Conservation (phyloP, 306 rosid genomes). For the Dryas drummondii region DNA sequence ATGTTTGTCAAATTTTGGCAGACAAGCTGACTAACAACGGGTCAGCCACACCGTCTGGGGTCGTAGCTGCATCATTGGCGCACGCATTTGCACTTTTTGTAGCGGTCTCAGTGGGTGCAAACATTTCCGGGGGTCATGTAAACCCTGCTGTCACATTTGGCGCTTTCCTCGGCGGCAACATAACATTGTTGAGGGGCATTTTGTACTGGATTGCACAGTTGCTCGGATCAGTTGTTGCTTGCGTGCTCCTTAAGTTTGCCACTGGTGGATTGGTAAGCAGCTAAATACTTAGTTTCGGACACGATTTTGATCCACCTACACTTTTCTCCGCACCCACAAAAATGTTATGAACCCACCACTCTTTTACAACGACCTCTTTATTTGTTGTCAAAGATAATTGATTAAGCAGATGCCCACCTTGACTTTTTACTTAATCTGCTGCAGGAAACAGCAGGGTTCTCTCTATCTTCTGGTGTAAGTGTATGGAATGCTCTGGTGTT, state of each 20-base stretch:
- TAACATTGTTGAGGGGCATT: constrained; percentile 52
- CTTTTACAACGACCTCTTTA: too few relatives aligned
- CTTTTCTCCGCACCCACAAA: too few relatives aligned
- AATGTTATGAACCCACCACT: too few relatives aligned
- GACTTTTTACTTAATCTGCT: background rate
- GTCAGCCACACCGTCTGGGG: constrained; percentile 56
- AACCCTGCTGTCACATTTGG: constrained; percentile 89
- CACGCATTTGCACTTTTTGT: constrained; percentile 78
- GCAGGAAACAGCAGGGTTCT: constrained; percentile 64
- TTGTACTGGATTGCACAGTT: constrained; percentile 80
- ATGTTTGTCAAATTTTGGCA: constrained; percentile 19
- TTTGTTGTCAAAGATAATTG: background rate
- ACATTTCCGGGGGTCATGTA: constrained; percentile 83
- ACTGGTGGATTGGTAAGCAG: constrained; percentile 62
- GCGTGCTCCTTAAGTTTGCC: constrained; percentile 70
- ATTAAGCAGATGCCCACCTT: background rate
- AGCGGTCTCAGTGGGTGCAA: constrained; percentile 81
- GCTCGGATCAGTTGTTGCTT: constrained; percentile 79
- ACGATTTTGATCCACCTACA: background rate
- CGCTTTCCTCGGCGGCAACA: constrained; percentile 78
- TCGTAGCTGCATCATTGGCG: constrained; percentile 63
- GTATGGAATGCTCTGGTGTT: constrained; percentile 61
- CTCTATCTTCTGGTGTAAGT: constrained; percentile 54
- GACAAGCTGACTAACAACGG: constrained; percentile 59
- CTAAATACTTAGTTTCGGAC: background rate